Evolutionary conservation across 2,329 filamentous ascomycete genomes (phyloP).

Genomic region (Septoria linicola): DNA sequence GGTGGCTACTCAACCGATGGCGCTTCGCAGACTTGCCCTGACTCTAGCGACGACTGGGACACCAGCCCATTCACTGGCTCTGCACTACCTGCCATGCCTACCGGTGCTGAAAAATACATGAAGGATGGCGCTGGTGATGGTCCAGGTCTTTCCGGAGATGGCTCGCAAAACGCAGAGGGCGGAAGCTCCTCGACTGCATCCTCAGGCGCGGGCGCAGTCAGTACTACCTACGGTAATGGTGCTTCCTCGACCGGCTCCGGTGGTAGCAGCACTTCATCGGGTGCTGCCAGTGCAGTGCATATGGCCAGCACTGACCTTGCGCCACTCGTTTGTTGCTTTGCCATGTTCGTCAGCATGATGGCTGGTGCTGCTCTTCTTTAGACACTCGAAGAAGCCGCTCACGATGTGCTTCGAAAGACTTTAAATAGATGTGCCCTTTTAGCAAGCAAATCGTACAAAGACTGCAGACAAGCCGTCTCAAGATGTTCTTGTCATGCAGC

Average conservation of each 20-base stretch:
- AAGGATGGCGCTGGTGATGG: conserved; percentile 57
- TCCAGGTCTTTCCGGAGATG: conserved; percentile 49
- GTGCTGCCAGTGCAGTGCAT: conserved; percentile 41
- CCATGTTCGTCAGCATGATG: conserved; percentile 53
- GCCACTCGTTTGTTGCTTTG: conserved; percentile 51
- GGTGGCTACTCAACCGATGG: conserved; percentile 58
- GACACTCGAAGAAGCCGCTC: no score
- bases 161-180: conserved; percentile 54
- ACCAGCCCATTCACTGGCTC: conserved; percentile 47
- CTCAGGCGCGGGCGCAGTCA: conserved; percentile 50
- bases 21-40: conserved; percentile 54
- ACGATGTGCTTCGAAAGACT: no score
- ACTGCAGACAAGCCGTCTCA: not conserved
- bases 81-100: conserved; percentile 57
- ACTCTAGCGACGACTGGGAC: conserved; percentile 55
- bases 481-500: not conserved
- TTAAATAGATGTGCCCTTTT: no score
- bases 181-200: conserved; percentile 49
- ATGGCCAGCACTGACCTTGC: conserved; percentile 48
- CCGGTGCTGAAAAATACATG: conserved; percentile 56
- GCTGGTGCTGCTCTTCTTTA: conserved; percentile 50
- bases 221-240: conserved; percentile 29
- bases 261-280: conserved; percentile 35
- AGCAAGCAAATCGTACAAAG: not conserved
- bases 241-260: conserved; percentile 16